Conservation (phyloP, 1,284 basidiomycete genomes). For the Pyrrhoderma noxium region DNA sequence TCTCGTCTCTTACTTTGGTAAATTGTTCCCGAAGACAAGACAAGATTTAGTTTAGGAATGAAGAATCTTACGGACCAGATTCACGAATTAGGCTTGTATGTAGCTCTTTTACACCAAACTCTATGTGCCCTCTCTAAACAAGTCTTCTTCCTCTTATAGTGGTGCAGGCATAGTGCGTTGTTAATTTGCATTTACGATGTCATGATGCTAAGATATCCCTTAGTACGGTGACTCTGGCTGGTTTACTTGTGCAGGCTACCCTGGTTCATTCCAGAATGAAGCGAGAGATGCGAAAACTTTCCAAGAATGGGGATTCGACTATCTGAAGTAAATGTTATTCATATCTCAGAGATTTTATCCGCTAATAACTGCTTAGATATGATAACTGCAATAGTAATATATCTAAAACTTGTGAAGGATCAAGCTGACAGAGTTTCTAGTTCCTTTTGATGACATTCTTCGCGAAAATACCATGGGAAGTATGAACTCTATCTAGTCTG, state of each 20-base stretch:
- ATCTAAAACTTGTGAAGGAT: neutral
- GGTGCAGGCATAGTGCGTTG: conserved; percentile 45
- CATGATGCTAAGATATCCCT: neutral
- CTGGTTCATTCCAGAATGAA: conserved; percentile 46
- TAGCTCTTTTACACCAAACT: too few species aligned
- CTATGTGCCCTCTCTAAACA: too few species aligned
- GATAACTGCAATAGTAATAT: conserved; percentile 44
- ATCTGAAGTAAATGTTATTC: conserved; percentile 35
- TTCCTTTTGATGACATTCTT: conserved; percentile 41
- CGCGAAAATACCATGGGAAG: conserved; percentile 42
- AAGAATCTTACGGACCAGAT: conserved; percentile 38
- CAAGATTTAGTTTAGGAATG: conserved; percentile 39
- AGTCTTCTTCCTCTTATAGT: too few species aligned
- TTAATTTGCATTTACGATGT: conserved; percentile 28
- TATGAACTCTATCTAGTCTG: conserved; percentile 24
- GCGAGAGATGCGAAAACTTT: conserved; percentile 37
- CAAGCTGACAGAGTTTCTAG: conserved; percentile 24
- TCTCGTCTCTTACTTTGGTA: too few species aligned
- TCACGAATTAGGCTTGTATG: conserved; percentile 39
- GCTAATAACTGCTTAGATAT: conserved; percentile 31
- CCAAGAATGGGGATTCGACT: conserved; percentile 47
- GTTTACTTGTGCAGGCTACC: conserved; percentile 45
- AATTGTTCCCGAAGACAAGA: conserved; percentile 37
- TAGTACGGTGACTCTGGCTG: conserved; percentile 49
- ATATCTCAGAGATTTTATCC: neutral